A percentile compares a stretch with the other conserved stretches of the same genome.
These are phyloP conservation scores for Penicillium crystallinum DNA, from an alignment of 495 filamentous ascomycete genomes.

Conservation along the genomic window DNA sequence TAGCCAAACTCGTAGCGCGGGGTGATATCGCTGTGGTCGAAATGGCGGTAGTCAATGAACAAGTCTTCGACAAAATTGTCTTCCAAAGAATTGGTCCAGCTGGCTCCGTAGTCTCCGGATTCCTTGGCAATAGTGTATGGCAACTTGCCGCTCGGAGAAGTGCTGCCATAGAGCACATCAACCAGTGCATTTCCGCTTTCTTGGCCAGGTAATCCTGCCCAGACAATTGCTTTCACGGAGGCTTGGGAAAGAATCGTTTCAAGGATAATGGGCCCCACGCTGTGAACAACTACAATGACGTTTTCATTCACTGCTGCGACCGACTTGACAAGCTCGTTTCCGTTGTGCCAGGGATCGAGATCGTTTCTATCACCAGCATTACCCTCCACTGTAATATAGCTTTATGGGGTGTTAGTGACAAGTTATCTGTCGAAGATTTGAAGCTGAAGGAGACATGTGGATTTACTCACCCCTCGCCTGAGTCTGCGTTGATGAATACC, in stretches of 20 bases:
- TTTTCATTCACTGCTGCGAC: slow-evolving; percentile 62
- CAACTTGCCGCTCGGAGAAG: slow-evolving; percentile 57
- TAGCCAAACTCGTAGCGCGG: slow-evolving; percentile 66
- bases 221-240: slow-evolving; percentile 56
- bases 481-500: slow-evolving; percentile 63
- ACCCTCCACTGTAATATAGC: slow-evolving; percentile 55
- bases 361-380: slow-evolving; percentile 56
- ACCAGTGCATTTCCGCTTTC: slow-evolving; percentile 54
- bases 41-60: slow-evolving; percentile 64
- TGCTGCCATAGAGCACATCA: slow-evolving; percentile 55
- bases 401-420: slow-evolving; percentile 9
- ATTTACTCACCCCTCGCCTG: slow-evolving; percentile 54
- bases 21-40: slow-evolving; percentile 54
- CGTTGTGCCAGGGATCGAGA: slow-evolving; percentile 34
- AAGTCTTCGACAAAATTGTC: slow-evolving; percentile 58
- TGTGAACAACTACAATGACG: slow-evolving; percentile 74
- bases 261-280: slow-evolving; percentile 50
- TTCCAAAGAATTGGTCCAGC: slow-evolving; percentile 46
- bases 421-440: neutral
- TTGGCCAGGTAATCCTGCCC: slow-evolving; percentile 55
- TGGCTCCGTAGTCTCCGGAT: slow-evolving; percentile 59
- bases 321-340: slow-evolving; percentile 20
- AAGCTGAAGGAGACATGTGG: neutral
- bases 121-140: slow-evolving; percentile 67
- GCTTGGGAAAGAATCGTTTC: slow-evolving; percentile 46